Conservation (phyloP, 2,329 filamentous ascomycete species). For the Calonectria henricotiae region DNA sequence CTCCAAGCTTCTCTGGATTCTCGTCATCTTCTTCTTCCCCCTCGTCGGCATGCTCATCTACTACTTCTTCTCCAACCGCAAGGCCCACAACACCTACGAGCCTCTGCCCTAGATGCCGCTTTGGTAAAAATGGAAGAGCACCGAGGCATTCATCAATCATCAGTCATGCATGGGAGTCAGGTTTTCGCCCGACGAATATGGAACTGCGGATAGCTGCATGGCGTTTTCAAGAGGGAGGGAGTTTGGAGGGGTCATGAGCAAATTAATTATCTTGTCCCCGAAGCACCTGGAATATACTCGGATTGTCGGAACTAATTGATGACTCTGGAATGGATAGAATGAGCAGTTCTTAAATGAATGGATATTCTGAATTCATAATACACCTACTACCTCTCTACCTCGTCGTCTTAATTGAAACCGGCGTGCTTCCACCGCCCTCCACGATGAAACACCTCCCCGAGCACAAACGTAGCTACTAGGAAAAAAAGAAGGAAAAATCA, state of each 20-base stretch:
- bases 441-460: not conserved
- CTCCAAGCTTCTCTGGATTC: not conserved
- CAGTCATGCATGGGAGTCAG: not conserved
- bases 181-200: not conserved
- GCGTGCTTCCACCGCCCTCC: too few relatives aligned
- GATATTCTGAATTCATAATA: too few relatives aligned
- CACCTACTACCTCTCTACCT: too few relatives aligned
- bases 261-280: not conserved
- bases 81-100: conserved; percentile 13
- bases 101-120: not conserved
- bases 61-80: conserved; percentile 11
- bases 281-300: not conserved
- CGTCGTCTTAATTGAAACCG: too few relatives aligned
- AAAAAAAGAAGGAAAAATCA: too few relatives aligned
- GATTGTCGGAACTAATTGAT: not conserved
- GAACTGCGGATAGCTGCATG: not conserved
- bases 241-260: not conserved
- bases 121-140: not conserved
- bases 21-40: conserved; percentile 15
- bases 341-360: too few relatives aligned
- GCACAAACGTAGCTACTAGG: too few relatives aligned
- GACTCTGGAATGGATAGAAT: not conserved
- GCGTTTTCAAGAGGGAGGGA: not conserved
- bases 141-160: not conserved
- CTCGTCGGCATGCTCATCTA: conserved; percentile 7